These are phyloP conservation scores for Tetrastigma voinierianum DNA, from an alignment of 164 flowering plant species.

Conservation along the genomic window DNA sequence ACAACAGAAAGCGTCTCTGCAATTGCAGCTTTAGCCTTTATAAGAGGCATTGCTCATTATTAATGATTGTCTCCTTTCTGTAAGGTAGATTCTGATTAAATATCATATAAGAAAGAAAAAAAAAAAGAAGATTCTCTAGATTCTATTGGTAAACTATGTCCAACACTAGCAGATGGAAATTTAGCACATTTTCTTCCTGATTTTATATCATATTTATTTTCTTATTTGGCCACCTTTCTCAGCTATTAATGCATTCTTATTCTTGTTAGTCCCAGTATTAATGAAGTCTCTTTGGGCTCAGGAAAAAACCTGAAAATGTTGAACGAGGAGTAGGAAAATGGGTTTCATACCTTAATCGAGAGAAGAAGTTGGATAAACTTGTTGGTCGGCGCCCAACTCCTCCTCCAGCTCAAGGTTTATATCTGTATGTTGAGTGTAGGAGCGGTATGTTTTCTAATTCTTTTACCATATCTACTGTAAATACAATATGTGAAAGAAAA, in stretches of 20 bases:
- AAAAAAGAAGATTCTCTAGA: no score
- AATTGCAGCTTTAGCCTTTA: no score
- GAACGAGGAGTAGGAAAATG: conserved; percentile 93
- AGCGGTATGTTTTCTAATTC: conserved; percentile 55
- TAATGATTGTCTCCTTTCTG: no score
- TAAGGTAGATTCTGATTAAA: no score
- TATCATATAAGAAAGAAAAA: no score
- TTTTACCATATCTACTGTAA: not conserved
- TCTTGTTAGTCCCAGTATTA: conserved; percentile 1
- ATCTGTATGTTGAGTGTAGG: conserved; percentile 94
- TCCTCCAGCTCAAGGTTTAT: conserved; percentile 90
- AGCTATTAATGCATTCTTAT: no score
- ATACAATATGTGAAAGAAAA: not conserved
- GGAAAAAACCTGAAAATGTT: conserved; percentile 45
- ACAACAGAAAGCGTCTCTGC: no score
- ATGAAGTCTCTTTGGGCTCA: conserved; percentile 20
- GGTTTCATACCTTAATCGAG: conserved; percentile 93
- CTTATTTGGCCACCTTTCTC: not conserved
- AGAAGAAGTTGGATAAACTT: conserved; percentile 71
- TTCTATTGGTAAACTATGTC: no score
- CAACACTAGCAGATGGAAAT: no score
- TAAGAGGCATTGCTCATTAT: no score
- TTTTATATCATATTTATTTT: not conserved
- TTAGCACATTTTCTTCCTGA: conserved; percentile 4
- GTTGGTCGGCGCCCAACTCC: conserved; percentile 80